Percentiles rank a stretch among this genome's conserved stretches.
These are phyloP conservation scores for Umbelopsis sp. DNA, from an alignment of 192 early-diverging fungal genomes.

Conservation along the genomic window DNA sequence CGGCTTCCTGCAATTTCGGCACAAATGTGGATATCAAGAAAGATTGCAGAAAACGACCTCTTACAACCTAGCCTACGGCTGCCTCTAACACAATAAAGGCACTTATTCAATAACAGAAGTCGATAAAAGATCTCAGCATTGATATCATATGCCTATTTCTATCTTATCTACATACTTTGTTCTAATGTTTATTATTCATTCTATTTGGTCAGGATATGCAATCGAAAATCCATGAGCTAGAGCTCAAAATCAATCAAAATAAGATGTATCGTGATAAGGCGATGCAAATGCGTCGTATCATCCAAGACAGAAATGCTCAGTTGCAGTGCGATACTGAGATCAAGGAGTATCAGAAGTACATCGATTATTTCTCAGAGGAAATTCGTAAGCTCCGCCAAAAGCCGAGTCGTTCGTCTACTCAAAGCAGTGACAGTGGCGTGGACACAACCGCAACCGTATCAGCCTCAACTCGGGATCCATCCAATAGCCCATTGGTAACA, in stretches of 20 bases:
- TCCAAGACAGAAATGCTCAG: constrained; percentile 63
- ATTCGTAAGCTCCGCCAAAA: constrained; percentile 61
- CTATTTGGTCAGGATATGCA: constrained; percentile 13
- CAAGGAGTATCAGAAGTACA: constrained; percentile 62
- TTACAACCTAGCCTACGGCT: not conserved
- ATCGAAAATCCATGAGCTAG: constrained; percentile 39
- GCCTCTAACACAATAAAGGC: too few species aligned
- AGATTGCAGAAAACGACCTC: not conserved
- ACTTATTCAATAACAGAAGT: too few species aligned
- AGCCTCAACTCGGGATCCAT: constrained; percentile 27
- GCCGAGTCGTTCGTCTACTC: constrained; percentile 45
- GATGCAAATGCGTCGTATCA: constrained; percentile 54
- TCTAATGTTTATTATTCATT: not conserved
- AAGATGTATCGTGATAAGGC: constrained; percentile 44
- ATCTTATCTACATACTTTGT: too few species aligned
- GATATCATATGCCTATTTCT: not conserved
- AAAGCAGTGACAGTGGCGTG: constrained; percentile 13
- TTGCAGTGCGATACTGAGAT: constrained; percentile 80
- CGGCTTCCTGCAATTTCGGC: not conserved
- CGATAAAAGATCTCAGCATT: too few species aligned
- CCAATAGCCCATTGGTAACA: constrained; percentile 13
- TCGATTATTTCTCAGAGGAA: constrained; percentile 71
- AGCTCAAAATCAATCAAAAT: constrained; percentile 42
- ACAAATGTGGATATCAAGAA: not conserved
- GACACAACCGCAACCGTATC: constrained; percentile 33